These are phyloP conservation scores for Chlorella sp. DNA, from an alignment of 139 green algal genomes.

Conservation along the genomic window DNA sequence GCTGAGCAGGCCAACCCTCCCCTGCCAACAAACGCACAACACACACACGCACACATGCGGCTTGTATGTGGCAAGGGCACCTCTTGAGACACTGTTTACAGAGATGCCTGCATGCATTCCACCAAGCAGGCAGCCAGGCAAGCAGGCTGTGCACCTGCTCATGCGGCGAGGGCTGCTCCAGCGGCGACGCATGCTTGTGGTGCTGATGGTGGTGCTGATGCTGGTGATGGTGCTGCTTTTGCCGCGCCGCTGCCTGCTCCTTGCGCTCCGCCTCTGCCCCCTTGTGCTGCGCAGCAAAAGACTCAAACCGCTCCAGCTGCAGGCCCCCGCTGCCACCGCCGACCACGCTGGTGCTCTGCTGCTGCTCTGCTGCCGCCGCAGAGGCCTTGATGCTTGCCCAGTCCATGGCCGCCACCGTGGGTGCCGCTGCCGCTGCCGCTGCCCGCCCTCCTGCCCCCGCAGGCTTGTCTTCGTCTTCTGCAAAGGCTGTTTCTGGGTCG, in stretches of 20 bases:
- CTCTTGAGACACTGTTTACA: too few species aligned
- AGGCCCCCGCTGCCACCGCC: neutral
- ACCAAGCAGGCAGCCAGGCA: neutral
- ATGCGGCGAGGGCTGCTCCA: neutral
- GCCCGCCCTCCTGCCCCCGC: neutral
- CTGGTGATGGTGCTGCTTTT: neutral
- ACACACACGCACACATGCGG: too few species aligned
- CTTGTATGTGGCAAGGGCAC: too few species aligned
- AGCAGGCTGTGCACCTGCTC: neutral
- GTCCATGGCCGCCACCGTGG: slow-evolving; percentile 11
- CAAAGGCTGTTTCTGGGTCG: slow-evolving; percentile 21
- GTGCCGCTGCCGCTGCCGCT: neutral
- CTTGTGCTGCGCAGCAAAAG: neutral
- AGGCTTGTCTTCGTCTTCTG: neutral
- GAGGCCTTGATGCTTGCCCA: slow-evolving; percentile 40
- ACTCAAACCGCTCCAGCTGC: neutral
- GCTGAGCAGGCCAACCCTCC: too few species aligned
- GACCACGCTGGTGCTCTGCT: neutral
- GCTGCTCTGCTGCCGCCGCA: neutral
- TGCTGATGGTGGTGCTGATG: neutral
- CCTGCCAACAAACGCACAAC: too few species aligned
- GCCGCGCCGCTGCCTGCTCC: neutral
- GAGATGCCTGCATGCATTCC: too few species aligned
- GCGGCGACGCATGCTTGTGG: slow-evolving; percentile 7
- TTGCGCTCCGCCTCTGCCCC: neutral